Evolutionary conservation across 108 stramenopile species (phyloP), one percentile per base, ranked within the genome.

Genomic region (Pseudonitzschia pungens): DNA sequence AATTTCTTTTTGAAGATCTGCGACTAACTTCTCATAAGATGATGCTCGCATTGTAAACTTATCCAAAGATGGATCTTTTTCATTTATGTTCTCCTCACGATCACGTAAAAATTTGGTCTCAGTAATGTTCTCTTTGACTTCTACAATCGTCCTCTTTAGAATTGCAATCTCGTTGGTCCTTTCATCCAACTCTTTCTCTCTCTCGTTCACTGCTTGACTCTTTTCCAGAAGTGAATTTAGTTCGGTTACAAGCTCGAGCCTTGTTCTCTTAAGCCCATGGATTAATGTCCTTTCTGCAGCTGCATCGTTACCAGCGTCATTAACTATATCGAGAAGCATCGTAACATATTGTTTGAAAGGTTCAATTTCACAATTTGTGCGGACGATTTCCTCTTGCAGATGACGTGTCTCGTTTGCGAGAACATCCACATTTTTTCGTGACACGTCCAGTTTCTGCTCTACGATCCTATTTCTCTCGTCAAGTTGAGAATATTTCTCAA

Each of bases 1-100:
- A 50, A 48, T 48, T 7, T 48, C 45, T 26, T 67, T 40, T 51
- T 48, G 40, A 50, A 67, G 66, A 28, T 67, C 22, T 20, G 15
- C 16, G 43, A 67, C 8, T 29, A 67, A 67, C 36, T n/a, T 33
- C 8, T 41, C 32, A 36, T 40, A 20, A 21, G 60, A 33, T 62
- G 33, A 62, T 29, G 33, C n/a, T 40, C n/a, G 57, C 24, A 54
- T 31, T 15, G 60, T 33, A 4, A 62, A 40, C 9, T 29, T 62
- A 21, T 31, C 33, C 60, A 62, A 62, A 62, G 14, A 62, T 62
- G 2, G 14, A 33, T 62, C 31, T 33, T 21, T 62, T 14, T 0
- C 60, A 14, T 41, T 12, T 33, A 62, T 62, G n/a, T 33, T n/a
- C 16, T 41, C 29, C 33, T 40, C 3, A 33, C 9, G 10, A 9